Evolutionary conservation across 257 asterid genomes (phyloP).

Genomic region (Fraxinus anomala): DNA sequence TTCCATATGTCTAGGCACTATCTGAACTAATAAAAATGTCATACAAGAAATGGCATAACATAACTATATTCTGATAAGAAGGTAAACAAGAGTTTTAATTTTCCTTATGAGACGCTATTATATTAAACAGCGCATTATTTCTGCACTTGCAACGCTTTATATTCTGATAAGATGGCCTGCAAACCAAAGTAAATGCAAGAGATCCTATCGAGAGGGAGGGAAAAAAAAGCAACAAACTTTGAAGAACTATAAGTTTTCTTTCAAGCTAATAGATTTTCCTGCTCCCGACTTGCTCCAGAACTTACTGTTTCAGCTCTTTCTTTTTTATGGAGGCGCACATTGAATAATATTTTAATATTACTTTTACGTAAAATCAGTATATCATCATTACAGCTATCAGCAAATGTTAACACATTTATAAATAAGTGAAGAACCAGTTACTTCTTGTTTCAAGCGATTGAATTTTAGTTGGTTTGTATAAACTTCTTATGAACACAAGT

Average conservation of each 20-base stretch:
- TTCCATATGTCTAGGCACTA: not conserved
- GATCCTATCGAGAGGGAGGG: not conserved
- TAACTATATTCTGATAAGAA: not conserved
- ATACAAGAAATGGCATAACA: not conserved
- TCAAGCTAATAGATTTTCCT: not conserved
- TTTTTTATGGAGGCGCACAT: not conserved
- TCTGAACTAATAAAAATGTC: not conserved
- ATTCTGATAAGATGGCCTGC: too few species aligned
- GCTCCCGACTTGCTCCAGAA: not conserved
- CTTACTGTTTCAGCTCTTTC: not conserved
- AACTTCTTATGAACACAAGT: not conserved
- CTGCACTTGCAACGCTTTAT: not conserved
- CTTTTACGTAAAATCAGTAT: not conserved
- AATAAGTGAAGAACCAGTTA: not conserved
- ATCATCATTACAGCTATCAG: not conserved
- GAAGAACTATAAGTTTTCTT: too few species aligned
- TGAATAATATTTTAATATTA: too few species aligned
- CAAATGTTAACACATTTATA: not conserved
- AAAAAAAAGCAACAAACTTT: too few species aligned
- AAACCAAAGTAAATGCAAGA: not conserved
- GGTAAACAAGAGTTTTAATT: not conserved
- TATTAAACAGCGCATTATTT: not conserved
- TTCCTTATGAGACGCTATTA: not conserved
- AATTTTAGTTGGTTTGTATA: not conserved
- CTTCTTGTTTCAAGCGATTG: not conserved